Percentiles rank a stretch among this genome's conserved stretches.
These are phyloP conservation scores for Chlamydomonas reinhardtii DNA, from an alignment of 163 green algal species.

Conservation along the genomic window DNA sequence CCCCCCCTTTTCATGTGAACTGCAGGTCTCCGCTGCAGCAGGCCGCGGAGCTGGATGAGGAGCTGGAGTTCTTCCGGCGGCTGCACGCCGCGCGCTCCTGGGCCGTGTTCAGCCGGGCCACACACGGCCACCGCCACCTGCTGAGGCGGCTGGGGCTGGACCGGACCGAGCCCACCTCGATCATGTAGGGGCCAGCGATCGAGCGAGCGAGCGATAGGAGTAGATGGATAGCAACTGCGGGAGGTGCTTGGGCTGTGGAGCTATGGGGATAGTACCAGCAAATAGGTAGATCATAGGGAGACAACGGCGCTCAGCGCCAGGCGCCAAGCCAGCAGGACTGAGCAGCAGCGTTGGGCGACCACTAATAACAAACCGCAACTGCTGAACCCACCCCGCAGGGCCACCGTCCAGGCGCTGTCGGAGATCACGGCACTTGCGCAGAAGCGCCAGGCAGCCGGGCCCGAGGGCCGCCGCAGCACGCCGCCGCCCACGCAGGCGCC, in stretches of 20 bases:
- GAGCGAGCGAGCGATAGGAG: too few species aligned
- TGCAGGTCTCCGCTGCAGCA: conserved; percentile 5
- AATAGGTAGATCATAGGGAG: too few species aligned
- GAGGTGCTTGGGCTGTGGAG: too few species aligned
- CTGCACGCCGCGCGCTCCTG: conserved; percentile 44
- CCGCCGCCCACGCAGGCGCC: conserved; percentile 10
- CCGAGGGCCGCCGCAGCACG: conserved; percentile 21
- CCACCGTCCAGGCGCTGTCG: conserved; percentile 18
- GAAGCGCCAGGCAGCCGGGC: background rate
- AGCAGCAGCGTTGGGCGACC: too few species aligned
- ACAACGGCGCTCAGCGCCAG: too few species aligned
- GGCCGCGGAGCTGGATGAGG: conserved; percentile 40
- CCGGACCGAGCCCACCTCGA: conserved; percentile 25
- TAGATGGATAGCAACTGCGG: too few species aligned
- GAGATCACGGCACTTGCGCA: conserved; percentile 23
- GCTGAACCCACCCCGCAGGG: too few species aligned
- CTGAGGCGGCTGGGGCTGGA: conserved; percentile 39
- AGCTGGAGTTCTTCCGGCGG: conserved; percentile 43
- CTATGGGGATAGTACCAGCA: too few species aligned
- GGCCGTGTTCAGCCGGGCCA: conserved; percentile 7
- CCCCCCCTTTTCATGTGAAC: too few species aligned
- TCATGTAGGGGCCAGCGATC: conserved; percentile 32
- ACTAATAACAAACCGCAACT: too few species aligned
- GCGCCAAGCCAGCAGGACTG: too few species aligned
- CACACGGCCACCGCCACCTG: conserved; percentile 9